Base-by-base conservation (phyloP, 805 yeast species). In the Candida tibetensis region DNA sequence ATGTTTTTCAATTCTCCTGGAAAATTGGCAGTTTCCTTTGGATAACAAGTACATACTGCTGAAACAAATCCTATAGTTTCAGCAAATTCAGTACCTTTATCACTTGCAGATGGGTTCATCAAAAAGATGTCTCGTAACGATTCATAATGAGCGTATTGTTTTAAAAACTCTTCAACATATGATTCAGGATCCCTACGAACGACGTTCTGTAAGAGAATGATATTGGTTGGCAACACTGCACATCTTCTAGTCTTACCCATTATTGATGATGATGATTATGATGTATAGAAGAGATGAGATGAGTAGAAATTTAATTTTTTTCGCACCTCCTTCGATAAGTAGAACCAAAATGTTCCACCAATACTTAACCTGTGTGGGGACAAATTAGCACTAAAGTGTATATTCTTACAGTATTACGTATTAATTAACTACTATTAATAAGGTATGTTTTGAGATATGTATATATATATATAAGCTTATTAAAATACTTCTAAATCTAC, bases 171-270 rank as follows among this genome's bases (percentile, higher is more conserved):
- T 62, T 93, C 99, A 42, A 80, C 79, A 59, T 93, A 93, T 0
- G 98, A 90, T 51, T 77, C 85, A 2, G 99, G 97, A 60, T 93
- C 99, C 52, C 97, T 75, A 51, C 90, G 83, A 7, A 93, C 95
- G 47, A 93, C 72, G 60, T 93, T 93, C 66, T 93, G 99, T 43
- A 93, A 66, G 45, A 91, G 69, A 27, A 95, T 90, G 57, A 93
- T 85, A 63, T 93, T 93, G 14, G 89, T 85, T 8, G 98, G 98
- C 57, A 91, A 70, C 40, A 90, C 75, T 32, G 97, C 96, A 18
- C 96, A 93, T 76, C 96, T 85, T 66, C 85, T 81, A 60, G 81
- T 76, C 62, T 82, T 86, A 25, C 77, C 95, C 98, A 91, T 91
- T 27, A 7, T 19, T 34, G 16, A 22, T 18, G 21, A 12, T 28